phyloP scores from a whole-genome alignment of 192 early-diverging fungal species.

The Umbelopsis isabellina region DNA sequence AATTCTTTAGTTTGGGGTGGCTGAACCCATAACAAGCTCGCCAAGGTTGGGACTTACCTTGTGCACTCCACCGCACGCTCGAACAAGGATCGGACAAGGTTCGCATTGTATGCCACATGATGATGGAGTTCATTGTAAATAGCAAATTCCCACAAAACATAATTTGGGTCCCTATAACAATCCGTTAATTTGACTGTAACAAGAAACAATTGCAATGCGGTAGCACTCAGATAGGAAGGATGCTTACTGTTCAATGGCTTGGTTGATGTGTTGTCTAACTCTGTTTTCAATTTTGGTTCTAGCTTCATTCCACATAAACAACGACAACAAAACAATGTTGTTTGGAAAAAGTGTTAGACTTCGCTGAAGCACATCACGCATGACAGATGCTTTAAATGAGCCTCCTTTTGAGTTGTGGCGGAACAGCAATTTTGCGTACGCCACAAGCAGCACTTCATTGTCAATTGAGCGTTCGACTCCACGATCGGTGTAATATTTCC shows the following conservation, averaged over 20 bases:
- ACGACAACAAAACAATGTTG: conserved; percentile 55
- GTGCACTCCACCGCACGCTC: conserved; percentile 51
- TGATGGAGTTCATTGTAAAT: conserved; percentile 63
- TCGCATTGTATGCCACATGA: conserved; percentile 51
- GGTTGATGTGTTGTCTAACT: conserved; percentile 49
- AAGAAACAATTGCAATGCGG: conserved; percentile 4
- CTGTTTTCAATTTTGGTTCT: conserved; percentile 62
- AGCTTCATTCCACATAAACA: conserved; percentile 65
- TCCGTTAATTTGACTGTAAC: conserved; percentile 1
- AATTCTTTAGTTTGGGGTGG: not conserved
- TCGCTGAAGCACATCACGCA: conserved; percentile 47
- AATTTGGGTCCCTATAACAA: conserved; percentile 49
- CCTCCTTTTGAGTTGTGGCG: conserved; percentile 25
- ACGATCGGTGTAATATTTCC: conserved; percentile 25
- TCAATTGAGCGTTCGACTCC: conserved; percentile 33
- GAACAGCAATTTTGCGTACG: conserved; percentile 44
- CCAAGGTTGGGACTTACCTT: conserved; percentile 35
- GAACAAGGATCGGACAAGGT: conserved; percentile 62
- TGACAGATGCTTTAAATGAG: conserved; percentile 45
- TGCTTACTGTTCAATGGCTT: conserved; percentile 45
- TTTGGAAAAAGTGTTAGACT: conserved; percentile 56
- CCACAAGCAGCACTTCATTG: conserved; percentile 41
- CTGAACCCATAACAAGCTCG: not conserved
- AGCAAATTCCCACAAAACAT: conserved; percentile 56
- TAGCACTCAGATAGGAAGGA: not conserved